Percentiles rank a stretch among this genome's conserved stretches.
Conservation (phyloP, 371 early-diverging fungal species). For the Mortierella sp. region DNA sequence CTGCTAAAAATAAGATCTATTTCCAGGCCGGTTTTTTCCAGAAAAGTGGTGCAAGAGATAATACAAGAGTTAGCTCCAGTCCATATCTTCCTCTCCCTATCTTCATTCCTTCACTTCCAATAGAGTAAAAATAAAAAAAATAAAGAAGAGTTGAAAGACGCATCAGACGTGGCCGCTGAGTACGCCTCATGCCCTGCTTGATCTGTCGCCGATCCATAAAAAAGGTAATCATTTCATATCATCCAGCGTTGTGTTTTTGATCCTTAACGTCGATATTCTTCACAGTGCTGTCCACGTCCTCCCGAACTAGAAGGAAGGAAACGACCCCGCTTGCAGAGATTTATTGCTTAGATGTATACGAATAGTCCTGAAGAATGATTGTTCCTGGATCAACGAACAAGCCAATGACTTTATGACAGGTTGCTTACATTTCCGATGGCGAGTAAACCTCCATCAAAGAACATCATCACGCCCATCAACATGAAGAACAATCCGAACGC, state of each 20-base stretch:
- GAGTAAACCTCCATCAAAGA: constrained; percentile 95
- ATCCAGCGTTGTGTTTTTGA: no score
- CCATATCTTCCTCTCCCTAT: not conserved
- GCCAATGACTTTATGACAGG: not conserved
- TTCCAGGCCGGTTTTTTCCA: not conserved
- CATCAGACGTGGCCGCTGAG: no score
- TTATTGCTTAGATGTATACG: no score
- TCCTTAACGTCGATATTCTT: no score
- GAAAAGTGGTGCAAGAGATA: not conserved
- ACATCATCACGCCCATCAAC: constrained; percentile 89
- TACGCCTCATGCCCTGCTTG: no score
- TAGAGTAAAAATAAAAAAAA: not conserved
- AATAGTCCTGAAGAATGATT: not conserved
- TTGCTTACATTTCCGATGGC: constrained; percentile 94
- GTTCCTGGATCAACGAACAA: not conserved
- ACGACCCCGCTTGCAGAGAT: no score
- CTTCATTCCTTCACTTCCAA: not conserved
- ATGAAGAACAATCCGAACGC: constrained; percentile 96
- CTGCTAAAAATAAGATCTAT: constrained; percentile 92
- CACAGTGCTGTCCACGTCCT: no score
- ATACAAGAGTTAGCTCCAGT: constrained; percentile 2
- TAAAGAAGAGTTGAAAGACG: not conserved
- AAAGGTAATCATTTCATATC: no score
- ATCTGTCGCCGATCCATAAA: no score
- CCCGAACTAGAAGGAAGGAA: no score